Evolutionary conservation across 129 eudicot species (phyloP), one percentile per base, ranked within the genome.

Genomic region (Arctium minus): DNA sequence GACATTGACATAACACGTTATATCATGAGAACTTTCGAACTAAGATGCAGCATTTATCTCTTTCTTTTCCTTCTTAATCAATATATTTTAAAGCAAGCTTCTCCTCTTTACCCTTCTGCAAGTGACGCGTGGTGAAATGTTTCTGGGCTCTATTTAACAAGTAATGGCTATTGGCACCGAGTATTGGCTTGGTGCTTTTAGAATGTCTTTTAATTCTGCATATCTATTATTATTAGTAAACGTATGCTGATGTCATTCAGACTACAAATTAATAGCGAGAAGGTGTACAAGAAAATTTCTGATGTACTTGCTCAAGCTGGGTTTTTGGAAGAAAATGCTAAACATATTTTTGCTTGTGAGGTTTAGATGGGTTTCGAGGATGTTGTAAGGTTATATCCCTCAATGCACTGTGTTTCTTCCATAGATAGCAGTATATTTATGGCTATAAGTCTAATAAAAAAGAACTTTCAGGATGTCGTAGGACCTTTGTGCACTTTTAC

Each of bases 221-320:
- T 81, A 68, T 74, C 30, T 30, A 22, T 22, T 22, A 22, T 70
- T 71, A 8, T 80, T 42, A 42, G 78, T 69, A 68, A 75, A 72
- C 48, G 12, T 56, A 69, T 70, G 69, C 35, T 75, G 70, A 76
- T 86, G 44, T 83, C 62, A 22, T 75, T 69, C 92, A 96, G 99
- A 82, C 90, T 96, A 46, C 89, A 91, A 85, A 91, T 96, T 87
- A 94, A 87, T 74, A 83, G 89, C 46, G 98, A 96, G 85, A 87
- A 85, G 85, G 82, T 87, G 31, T 96, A 91, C 84, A 73, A 50
- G 85, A 85, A 22, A 22, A 22, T 22, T 22, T 22, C 27, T 0
- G 27, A 22, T 22, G 27, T 22, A 22, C 27, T 22, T 22, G 27
- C 27, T 22, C 27, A 22, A 22, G 27, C 27, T 22, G 27, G 0